Evolutionary conservation across 495 filamentous ascomycete genomes (phyloP).

Genomic region (Coniosporium apollinis): DNA sequence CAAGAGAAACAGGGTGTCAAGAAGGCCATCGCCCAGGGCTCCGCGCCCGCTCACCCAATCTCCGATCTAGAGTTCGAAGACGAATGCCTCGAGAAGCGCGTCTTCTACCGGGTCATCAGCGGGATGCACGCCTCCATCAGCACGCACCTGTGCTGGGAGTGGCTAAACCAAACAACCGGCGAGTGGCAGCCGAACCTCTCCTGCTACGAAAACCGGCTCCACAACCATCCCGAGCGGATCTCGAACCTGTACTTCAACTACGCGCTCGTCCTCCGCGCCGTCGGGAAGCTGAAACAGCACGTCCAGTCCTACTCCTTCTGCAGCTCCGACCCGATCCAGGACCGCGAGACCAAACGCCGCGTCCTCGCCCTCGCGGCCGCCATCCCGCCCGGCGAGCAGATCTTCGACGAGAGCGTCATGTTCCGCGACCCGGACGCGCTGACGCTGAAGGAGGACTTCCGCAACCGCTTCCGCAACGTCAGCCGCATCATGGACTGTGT

Average conservation of each 20-base stretch:
- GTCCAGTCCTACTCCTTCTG: conserved; percentile 81
- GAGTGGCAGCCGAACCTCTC: conserved; percentile 82
- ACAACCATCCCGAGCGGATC: conserved; percentile 72
- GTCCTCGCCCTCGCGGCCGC: conserved; percentile 52
- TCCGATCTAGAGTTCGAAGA: conserved; percentile 71
- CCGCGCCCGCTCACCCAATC: no score
- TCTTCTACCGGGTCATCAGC: conserved; percentile 85
- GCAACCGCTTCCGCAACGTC: conserved; percentile 91
- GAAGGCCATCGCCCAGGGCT: conserved; percentile 28
- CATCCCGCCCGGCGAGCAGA: conserved; percentile 48
- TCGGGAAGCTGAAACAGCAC: conserved; percentile 79
- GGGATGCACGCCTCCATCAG: conserved; percentile 97
- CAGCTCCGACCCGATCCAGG: conserved; percentile 64
- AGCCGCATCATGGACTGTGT: conserved; percentile 96
- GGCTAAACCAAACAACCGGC: conserved; percentile 87
- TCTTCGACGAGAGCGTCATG: conserved; percentile 92
- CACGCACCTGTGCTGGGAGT: conserved; percentile 91
- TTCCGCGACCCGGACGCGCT: conserved; percentile 58
- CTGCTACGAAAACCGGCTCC: conserved; percentile 76
- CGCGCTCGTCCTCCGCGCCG: conserved; percentile 73
- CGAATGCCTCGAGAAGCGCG: conserved; percentile 90
- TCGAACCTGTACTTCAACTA: conserved; percentile 99
- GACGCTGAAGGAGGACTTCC: conserved; percentile 85
- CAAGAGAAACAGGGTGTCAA: conserved; percentile 55
- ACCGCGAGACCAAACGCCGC: conserved; percentile 60